Percentiles rank a stretch among this genome's conserved stretches.
Evolutionary conservation across 2,329 filamentous ascomycete genomes (phyloP).

Genomic region (Colletotrichum scovillei): DNA sequence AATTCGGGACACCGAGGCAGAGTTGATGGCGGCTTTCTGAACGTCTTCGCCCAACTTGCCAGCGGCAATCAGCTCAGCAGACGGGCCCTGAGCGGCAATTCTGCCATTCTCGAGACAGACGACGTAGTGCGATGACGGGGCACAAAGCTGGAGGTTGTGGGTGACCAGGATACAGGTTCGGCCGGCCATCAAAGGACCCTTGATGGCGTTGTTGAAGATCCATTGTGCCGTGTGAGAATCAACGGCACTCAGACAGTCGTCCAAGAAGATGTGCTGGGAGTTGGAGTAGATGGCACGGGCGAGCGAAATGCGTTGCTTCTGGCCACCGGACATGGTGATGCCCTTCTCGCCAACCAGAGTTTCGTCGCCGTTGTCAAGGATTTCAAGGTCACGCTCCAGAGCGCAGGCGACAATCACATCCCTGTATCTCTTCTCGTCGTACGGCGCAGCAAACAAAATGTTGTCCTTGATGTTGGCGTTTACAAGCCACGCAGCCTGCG

Average conservation of each 20-base stretch:
- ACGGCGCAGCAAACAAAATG: conserved; percentile 88
- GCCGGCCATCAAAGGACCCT: conserved; percentile 86
- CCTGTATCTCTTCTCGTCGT: conserved; percentile 84
- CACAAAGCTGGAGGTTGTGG: conserved; percentile 91
- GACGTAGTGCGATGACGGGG: conserved; percentile 82
- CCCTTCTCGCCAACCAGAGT: conserved; percentile 97
- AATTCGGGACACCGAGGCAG: conserved; percentile 75
- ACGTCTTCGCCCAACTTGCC: conserved; percentile 91
- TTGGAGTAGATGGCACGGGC: conserved; percentile 98
- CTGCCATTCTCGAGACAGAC: conserved; percentile 90
- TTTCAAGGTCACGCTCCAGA: conserved; percentile 89
- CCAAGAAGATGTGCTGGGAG: conserved; percentile 88
- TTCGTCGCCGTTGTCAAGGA: conserved; percentile 91
- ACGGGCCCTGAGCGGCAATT: conserved; percentile 79
- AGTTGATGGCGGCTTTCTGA: conserved; percentile 76
- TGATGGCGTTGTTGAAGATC: conserved; percentile 95
- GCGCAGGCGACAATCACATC: conserved; percentile 92
- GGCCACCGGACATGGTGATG: conserved; percentile 94
- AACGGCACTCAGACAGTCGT: conserved; percentile 96
- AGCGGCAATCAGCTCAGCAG: conserved; percentile 83
- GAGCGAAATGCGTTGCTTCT: conserved; percentile 96
- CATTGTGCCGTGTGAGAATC: conserved; percentile 98
- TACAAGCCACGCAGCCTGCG: conserved; percentile 95
- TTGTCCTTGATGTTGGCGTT: conserved; percentile 97
- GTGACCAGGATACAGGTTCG: conserved; percentile 96